These are phyloP conservation scores for Penicillium nordicum DNA, from an alignment of 2,329 filamentous ascomycete genomes.

Conservation along the genomic window DNA sequence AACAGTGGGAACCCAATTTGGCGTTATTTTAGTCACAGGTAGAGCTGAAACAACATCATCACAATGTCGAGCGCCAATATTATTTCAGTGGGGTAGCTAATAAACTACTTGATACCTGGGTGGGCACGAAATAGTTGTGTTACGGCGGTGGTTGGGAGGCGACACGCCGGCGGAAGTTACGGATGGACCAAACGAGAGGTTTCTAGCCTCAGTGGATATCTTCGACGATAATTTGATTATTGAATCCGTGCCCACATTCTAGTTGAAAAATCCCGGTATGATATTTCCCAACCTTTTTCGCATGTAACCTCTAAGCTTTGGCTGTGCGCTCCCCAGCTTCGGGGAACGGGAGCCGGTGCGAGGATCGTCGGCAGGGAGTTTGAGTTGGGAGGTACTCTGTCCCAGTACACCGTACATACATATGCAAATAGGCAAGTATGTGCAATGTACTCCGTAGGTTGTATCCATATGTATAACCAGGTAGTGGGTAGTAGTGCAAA, in stretches of 20 bases:
- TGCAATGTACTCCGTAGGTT: background rate
- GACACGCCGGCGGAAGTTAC: background rate
- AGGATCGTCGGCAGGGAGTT: conserved; percentile 1
- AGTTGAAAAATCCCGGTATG: conserved; percentile 1
- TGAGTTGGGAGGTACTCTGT: background rate
- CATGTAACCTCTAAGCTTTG: conserved; percentile 4
- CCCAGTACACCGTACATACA: background rate
- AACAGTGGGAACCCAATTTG: background rate
- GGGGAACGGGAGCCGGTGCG: conserved; percentile 3
- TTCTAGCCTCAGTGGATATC: background rate
- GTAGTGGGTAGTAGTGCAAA: background rate
- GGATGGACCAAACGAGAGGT: background rate
- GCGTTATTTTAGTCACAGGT: background rate
- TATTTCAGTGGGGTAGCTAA: background rate
- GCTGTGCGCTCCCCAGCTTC: conserved; percentile 7
- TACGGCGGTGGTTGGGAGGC: background rate
- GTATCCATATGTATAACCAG: background rate
- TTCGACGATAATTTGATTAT: background rate
- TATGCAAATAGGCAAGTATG: background rate
- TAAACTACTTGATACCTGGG: background rate
- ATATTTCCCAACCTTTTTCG: background rate
- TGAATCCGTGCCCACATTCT: background rate
- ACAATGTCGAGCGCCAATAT: background rate
- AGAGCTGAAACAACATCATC: background rate
- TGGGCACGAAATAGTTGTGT: background rate